Conservation (phyloP, 2,329 filamentous ascomycete genomes). For the Teratosphaeria nubilosa region DNA sequence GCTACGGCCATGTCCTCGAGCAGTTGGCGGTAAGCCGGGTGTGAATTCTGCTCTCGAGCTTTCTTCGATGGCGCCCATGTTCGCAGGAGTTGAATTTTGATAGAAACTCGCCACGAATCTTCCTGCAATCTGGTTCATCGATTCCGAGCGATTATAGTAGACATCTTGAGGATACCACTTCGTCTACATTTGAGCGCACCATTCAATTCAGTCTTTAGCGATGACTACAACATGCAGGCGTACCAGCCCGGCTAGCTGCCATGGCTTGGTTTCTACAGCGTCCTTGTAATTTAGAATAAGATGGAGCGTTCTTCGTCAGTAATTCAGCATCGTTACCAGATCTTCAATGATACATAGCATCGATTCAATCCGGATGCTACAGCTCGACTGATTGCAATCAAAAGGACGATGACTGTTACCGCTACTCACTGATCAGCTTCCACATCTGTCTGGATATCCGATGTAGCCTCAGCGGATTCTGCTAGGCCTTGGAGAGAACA, state of each 20-base stretch:
- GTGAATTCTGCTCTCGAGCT: no score
- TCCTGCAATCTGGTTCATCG: no score
- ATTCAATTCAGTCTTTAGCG: background rate
- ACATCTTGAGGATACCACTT: no score
- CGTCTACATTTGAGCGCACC: constrained; percentile 10
- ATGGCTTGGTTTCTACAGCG: background rate
- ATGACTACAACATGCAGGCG: background rate
- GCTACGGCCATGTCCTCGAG: no score
- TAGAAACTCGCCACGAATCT: no score
- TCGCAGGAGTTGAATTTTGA: no score
- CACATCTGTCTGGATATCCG: constrained; percentile 1
- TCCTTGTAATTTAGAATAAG: background rate
- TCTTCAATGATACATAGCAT: no score
- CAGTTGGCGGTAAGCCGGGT: no score
- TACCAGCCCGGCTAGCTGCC: constrained; percentile 3
- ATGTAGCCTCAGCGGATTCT: background rate
- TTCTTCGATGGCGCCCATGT: no score
- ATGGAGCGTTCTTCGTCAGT: background rate
- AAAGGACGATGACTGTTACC: background rate
- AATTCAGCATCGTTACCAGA: background rate
- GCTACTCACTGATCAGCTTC: background rate
- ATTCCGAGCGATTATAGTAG: no score
- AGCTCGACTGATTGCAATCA: background rate
- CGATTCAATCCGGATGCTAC: no score
- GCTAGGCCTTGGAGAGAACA: background rate